Evolutionary conservation across 2,329 filamentous ascomycete species (phyloP), one percentile per base, ranked within the genome.

Genomic region (Ceratocystis huliohia): DNA sequence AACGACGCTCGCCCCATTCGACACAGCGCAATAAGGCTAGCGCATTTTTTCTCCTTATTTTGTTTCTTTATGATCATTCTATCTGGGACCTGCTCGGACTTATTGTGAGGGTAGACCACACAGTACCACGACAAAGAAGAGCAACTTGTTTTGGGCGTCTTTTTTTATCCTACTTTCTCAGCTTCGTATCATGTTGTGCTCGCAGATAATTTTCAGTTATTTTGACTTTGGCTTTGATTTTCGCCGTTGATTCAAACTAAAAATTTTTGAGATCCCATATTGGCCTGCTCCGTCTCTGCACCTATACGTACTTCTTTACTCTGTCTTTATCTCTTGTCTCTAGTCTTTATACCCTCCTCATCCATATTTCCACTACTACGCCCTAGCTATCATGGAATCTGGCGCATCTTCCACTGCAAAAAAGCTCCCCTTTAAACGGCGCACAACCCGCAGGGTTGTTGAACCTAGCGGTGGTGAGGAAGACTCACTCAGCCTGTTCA

Each of bases 361-460:
- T 5, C 37, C 15, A 5, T 33, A 28, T 53, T 28, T 17, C 22
- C n/a, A n/a, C n/a, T n/a, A 44, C 30, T 20, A 15, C n/a, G 5
- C 5, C 10, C 44, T 25, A 33, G 20, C 46, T 20, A 28, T 13
- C n/a, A 65, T 65, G 50, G 48, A 65, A 56, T 44, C 64, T 2
- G 3, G 25, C 10, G 33, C 59, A 50, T 30, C 65, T 33, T 17
- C 53, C 1, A 41, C 53, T 53, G 74, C 74, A 66, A 77, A 77
- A 70, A 76, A 75, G 68, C 76, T 81, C 1, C 80, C 79, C 0
- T 81, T 81, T 72, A 81, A 81, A 69, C 78, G 1, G 70, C 20
- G 66, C 64, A 59, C 63, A 65, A 61, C 64, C 41, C 45, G 63
- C 46, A 25, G 68, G 33, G 68, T 70, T 53, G 46, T 20, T 8